These are phyloP conservation scores for Cryptococcus maquisensis DNA, from an alignment of 1,284 basidiomycete genomes.

Conservation along the genomic window DNA sequence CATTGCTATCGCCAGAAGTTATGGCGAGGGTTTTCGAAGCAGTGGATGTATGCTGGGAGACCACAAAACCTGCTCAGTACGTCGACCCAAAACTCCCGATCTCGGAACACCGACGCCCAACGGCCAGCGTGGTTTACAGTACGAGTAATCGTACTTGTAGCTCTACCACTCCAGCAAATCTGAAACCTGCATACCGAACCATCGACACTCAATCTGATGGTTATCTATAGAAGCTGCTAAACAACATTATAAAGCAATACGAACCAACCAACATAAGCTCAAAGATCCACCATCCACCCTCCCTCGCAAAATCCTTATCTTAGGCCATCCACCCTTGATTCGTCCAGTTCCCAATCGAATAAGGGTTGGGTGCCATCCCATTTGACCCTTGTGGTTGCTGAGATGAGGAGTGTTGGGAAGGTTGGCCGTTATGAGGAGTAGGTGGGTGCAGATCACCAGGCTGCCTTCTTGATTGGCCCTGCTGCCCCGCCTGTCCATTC, in stretches of 20 bases:
- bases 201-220: not conserved
- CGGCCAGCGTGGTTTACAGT: too few species aligned
- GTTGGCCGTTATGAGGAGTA: not conserved
- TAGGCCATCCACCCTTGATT: constrained; percentile 35
- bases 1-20: too few species aligned
- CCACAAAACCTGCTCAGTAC: not conserved
- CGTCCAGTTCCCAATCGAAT: constrained; percentile 5
- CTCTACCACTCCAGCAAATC: too few species aligned
- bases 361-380: not conserved
- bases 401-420: not conserved
- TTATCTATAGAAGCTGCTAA: not conserved
- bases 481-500: not conserved
- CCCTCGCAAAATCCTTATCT: not conserved
- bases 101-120: too few species aligned
- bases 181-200: not conserved
- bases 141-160: too few species aligned
- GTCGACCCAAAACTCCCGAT: too few species aligned
- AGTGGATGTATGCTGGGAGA: not conserved
- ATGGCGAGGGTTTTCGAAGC: too few species aligned
- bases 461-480: not conserved
- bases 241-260: too few species aligned
- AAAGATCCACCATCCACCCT: too few species aligned
- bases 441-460: not conserved
- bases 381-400: not conserved
- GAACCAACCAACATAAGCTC: too few species aligned